phyloP scores from a whole-genome alignment of 306 rosid species.

The Mimosa bimucronata region DNA sequence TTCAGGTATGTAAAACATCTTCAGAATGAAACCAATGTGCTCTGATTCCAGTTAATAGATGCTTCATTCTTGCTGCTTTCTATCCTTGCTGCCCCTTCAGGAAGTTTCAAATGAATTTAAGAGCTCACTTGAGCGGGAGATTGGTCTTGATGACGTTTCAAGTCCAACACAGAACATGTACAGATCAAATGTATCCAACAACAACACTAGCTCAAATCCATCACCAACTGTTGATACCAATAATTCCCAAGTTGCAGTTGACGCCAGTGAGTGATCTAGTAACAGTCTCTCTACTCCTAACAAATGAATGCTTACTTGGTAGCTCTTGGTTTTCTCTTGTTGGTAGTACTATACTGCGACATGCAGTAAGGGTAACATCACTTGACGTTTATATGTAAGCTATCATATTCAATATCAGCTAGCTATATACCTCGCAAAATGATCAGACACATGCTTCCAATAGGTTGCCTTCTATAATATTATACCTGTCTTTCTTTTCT shows the following conservation, averaged over 20 bases:
- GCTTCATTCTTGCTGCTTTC: constrained; percentile 26
- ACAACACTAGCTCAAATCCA: constrained; percentile 45
- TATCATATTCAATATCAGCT: neutral
- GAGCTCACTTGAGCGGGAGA: constrained; percentile 96
- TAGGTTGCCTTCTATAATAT: constrained; percentile 9
- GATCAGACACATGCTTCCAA: neutral
- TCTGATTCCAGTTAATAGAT: constrained; percentile 28
- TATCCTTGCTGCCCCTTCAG: constrained; percentile 48
- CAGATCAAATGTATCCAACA: constrained; percentile 45
- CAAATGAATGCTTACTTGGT: neutral
- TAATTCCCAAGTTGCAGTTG: constrained; percentile 56
- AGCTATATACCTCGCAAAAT: neutral
- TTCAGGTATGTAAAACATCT: constrained; percentile 65
- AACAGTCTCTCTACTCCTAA: constrained; percentile 14
- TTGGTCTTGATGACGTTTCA: constrained; percentile 90
- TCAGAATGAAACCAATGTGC: neutral
- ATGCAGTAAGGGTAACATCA: neutral
- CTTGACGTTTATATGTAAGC: neutral
- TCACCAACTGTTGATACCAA: constrained; percentile 48
- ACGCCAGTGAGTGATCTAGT: constrained; percentile 70
- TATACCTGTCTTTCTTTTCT: constrained; percentile 7
- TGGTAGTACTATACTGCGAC: constrained; percentile 14
- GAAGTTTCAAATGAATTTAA: constrained; percentile 96
- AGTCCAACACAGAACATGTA: constrained; percentile 50
- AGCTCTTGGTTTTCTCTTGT: constrained; percentile 21